Evolutionary conservation across 352 stramenopile genomes (phyloP).

Genomic region (Blastocystis hominis): DNA sequence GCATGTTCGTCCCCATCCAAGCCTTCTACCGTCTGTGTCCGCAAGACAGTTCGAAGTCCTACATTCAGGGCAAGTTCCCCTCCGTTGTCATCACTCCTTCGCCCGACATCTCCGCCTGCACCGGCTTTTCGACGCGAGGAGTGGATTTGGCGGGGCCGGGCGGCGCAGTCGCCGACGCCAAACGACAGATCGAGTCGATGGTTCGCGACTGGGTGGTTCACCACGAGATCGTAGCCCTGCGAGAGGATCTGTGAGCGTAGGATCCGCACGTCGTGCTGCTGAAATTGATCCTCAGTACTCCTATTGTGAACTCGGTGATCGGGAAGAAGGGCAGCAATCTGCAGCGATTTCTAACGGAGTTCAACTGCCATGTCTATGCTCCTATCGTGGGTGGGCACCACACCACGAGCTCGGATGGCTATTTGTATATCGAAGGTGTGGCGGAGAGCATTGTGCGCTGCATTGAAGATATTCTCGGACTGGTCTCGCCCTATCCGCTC

Average conservation of each 20-base stretch:
- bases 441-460: no score
- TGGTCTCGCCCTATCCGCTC: no score
- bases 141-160: background rate
- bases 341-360: background rate
- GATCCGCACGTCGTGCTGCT: background rate
- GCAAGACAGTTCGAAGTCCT: background rate
- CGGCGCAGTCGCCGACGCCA: background rate
- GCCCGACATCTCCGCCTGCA: background rate
- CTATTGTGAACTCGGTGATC: background rate
- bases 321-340: constrained; percentile 4
- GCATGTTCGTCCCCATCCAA: background rate
- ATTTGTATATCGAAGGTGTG: background rate
- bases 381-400: background rate
- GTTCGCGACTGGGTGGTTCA: background rate
- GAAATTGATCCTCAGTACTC: background rate
- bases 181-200: background rate
- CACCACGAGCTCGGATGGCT: background rate
- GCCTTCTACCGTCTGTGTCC: background rate
- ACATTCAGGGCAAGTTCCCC: background rate
- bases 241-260: background rate
- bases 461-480: no score
- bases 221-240: background rate
- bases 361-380: background rate
- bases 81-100: background rate
- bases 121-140: background rate